Conservation (phyloP, 2,329 filamentous ascomycete species). For the Verticillium tricorpus region DNA sequence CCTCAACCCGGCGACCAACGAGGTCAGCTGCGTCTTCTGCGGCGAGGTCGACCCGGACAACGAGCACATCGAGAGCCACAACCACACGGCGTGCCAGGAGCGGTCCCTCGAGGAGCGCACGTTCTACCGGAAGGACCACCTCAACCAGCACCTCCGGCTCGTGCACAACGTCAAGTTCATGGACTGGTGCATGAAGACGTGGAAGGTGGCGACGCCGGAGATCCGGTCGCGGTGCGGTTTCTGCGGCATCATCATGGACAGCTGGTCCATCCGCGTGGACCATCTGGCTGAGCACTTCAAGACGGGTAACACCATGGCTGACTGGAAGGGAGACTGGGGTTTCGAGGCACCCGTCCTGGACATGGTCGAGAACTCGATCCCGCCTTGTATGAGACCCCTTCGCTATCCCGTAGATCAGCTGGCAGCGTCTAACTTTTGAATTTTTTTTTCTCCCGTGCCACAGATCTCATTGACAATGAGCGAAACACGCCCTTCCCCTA, state of each 20-base stretch:
- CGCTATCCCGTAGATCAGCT: slow-evolving; percentile 31
- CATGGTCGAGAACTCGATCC: slow-evolving; percentile 63
- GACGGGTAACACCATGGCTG: slow-evolving; percentile 60
- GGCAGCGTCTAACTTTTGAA: slow-evolving; percentile 34
- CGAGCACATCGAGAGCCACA: slow-evolving; percentile 54
- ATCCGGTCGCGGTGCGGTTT: slow-evolving; percentile 63
- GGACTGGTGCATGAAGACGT: slow-evolving; percentile 61
- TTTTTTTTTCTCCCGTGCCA: slow-evolving; percentile 12
- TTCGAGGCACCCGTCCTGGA: slow-evolving; percentile 57
- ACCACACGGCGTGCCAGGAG: slow-evolving; percentile 62
- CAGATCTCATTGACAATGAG: slow-evolving; percentile 62
- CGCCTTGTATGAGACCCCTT: slow-evolving; percentile 51
- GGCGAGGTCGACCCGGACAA: slow-evolving; percentile 49
- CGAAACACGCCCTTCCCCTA: slow-evolving; percentile 52
- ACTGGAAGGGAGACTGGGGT: slow-evolving; percentile 69
- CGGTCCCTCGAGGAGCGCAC: slow-evolving; percentile 57
- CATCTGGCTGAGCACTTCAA: slow-evolving; percentile 67
- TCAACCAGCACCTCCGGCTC: slow-evolving; percentile 61
- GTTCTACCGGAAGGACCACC: slow-evolving; percentile 63
- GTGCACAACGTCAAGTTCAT: slow-evolving; percentile 59
- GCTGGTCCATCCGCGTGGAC: slow-evolving; percentile 56
- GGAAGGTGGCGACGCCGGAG: slow-evolving; percentile 56
- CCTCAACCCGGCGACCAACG: slow-evolving; percentile 55
- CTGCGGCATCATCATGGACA: slow-evolving; percentile 57
- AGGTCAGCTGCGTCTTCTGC: slow-evolving; percentile 55